Evolutionary conservation across 2,329 filamentous ascomycete genomes (phyloP).

Genomic region (Catunica adiposa): DNA sequence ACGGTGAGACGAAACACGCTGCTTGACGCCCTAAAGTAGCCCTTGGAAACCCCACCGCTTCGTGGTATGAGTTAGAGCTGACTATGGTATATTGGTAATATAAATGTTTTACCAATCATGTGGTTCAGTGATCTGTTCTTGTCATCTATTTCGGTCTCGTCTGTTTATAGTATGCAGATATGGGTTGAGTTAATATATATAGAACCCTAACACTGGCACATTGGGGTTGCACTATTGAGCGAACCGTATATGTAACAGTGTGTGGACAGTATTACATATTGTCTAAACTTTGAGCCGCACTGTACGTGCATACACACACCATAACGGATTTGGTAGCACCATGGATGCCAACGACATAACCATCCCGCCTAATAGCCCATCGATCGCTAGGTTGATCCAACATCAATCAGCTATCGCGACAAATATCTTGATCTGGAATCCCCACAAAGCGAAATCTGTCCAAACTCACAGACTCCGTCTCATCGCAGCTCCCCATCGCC

Average conservation of each 20-base stretch:
- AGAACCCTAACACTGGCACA: not conserved
- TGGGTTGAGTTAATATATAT: too few species aligned
- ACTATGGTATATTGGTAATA: too few species aligned
- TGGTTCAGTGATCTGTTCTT: too few species aligned
- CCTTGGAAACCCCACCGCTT: too few species aligned
- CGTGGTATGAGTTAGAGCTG: too few species aligned
- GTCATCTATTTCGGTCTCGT: too few species aligned
- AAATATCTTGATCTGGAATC: too few species aligned
- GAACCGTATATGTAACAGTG: not conserved
- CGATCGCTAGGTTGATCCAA: not conserved
- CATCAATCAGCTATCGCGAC: not conserved
- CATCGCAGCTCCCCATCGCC: not conserved
- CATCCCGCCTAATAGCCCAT: not conserved
- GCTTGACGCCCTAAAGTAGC: too few species aligned
- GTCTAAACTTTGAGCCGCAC: not conserved
- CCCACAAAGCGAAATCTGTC: not conserved
- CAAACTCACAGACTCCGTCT: not conserved
- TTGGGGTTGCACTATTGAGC: not conserved
- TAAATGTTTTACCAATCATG: too few species aligned
- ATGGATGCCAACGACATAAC: not conserved
- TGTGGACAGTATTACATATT: not conserved
- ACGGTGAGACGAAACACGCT: too few species aligned
- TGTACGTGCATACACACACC: not conserved
- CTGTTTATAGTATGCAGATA: too few species aligned
- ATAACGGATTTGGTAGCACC: not conserved